Percentiles rank a stretch among this genome's conserved stretches.
Conservation (phyloP, 1,139 yeast species). For the Saccharomyces hybrid region DNA sequence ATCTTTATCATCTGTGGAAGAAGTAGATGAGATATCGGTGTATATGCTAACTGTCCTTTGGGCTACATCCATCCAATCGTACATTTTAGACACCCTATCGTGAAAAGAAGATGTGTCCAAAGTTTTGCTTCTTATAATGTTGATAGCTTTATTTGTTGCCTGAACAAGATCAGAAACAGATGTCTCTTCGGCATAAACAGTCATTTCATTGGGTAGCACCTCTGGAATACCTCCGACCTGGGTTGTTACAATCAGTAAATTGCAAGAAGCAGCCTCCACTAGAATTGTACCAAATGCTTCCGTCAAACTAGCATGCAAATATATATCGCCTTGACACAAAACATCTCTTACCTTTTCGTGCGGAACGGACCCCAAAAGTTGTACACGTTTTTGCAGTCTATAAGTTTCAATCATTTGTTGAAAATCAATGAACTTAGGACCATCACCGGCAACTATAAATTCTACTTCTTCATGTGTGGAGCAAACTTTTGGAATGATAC, state of each 20-base stretch:
- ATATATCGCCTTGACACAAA: conserved; percentile 90
- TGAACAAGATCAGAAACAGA: conserved; percentile 71
- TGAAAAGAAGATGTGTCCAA: conserved; percentile 77
- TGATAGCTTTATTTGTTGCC: conserved; percentile 64
- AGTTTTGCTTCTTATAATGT: conserved; percentile 45
- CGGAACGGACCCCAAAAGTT: conserved; percentile 74
- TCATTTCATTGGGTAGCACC: conserved; percentile 89
- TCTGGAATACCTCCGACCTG: conserved; percentile 98
- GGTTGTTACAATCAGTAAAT: conserved; percentile 87
- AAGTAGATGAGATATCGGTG: conserved; percentile 36
- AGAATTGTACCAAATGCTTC: conserved; percentile 98
- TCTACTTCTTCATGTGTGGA: conserved; percentile 53
- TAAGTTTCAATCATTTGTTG: conserved; percentile 92
- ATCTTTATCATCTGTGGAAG: conserved; percentile 39
- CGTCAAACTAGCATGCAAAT: conserved; percentile 86
- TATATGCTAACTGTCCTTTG: conserved; percentile 78
- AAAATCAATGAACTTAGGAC: conserved; percentile 87
- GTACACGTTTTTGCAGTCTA: conserved; percentile 81
- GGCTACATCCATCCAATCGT: conserved; percentile 91
- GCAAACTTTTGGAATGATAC: conserved; percentile 82
- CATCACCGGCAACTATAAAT: conserved; percentile 91
- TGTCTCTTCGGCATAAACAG: conserved; percentile 75
- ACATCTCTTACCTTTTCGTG: conserved; percentile 93
- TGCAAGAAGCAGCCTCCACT: conserved; percentile 97
- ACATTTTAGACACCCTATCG: conserved; percentile 69